Percentiles rank a stretch among this genome's conserved stretches.
Conservation (phyloP, 768 basidiomycete species). For the Leccinum barrowsii region DNA sequence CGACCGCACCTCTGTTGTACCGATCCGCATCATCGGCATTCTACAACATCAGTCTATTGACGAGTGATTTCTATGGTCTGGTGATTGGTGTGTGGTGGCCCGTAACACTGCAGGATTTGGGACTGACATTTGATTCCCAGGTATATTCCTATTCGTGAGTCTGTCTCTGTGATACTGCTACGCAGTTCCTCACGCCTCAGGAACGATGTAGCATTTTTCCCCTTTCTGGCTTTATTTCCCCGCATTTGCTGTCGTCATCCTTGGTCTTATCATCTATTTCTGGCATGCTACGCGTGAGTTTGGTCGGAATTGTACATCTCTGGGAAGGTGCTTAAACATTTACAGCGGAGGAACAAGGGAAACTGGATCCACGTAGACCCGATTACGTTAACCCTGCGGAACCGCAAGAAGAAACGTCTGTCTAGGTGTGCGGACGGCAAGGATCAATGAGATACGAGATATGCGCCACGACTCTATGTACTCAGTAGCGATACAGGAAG, state of each 20-base stretch:
- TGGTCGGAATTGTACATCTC: neutral
- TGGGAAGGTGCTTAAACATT: slow-evolving; percentile 6
- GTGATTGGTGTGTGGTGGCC: slow-evolving; percentile 51
- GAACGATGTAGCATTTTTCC: slow-evolving; percentile 55
- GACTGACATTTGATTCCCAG: slow-evolving; percentile 19
- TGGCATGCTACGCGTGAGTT: slow-evolving; percentile 79
- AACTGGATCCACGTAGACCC: slow-evolving; percentile 55
- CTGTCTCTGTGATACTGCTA: neutral
- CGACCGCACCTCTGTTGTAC: slow-evolving; percentile 80
- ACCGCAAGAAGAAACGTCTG: slow-evolving; percentile 13
- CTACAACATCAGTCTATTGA: slow-evolving; percentile 82
- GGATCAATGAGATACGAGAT: neutral
- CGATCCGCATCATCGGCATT: slow-evolving; percentile 82
- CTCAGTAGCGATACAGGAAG: neutral
- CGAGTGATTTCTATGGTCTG: slow-evolving; percentile 85
- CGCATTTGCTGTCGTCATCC: slow-evolving; percentile 65
- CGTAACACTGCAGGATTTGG: neutral
- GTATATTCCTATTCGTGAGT: slow-evolving; percentile 53
- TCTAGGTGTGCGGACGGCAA: slow-evolving; percentile 5
- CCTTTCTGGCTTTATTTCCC: slow-evolving; percentile 91
- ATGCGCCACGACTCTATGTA: neutral
- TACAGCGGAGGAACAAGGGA: slow-evolving; percentile 72
- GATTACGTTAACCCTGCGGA: slow-evolving; percentile 44
- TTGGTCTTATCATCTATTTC: slow-evolving; percentile 80
- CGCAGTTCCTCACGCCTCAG: slow-evolving; percentile 8